phyloP scores from a whole-genome alignment of 2,329 filamentous ascomycete genomes.

The Metarhizium sp. region DNA sequence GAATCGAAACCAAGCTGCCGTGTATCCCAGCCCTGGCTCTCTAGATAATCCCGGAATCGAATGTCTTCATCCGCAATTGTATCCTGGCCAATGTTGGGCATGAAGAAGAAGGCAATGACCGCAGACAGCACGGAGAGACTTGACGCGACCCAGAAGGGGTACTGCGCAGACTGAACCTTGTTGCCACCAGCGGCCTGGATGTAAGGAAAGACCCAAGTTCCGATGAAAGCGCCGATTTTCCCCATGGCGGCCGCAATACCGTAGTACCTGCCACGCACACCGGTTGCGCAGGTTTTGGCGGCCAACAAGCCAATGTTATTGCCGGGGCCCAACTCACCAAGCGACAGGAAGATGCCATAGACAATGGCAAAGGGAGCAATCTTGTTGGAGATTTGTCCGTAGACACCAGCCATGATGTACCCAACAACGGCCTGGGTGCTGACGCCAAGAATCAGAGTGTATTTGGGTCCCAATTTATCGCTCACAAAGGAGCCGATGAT shows the following conservation, averaged over 20 bases:
- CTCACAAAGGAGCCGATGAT: conserved; percentile 65
- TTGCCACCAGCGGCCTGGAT: conserved; percentile 41
- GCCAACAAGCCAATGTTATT: conserved; percentile 87
- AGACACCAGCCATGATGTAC: too few relatives aligned
- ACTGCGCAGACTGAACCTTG: conserved; percentile 56
- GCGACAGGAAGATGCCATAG: conserved; percentile 43
- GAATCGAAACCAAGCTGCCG: too few relatives aligned
- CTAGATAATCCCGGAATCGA: too few relatives aligned
- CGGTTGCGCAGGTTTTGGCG: conserved; percentile 79
- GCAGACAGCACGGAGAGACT: conserved; percentile 69
- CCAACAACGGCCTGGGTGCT: conserved; percentile 12
- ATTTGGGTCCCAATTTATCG: conserved; percentile 70
- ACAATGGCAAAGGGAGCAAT: conserved; percentile 55
- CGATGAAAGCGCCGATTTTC: conserved; percentile 77
- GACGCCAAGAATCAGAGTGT: conserved; percentile 64
- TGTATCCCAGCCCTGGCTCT: too few relatives aligned
- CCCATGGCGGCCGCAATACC: conserved; percentile 63
- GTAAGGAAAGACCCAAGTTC: conserved; percentile 67
- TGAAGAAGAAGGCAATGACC: conserved; percentile 2
- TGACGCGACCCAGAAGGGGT: conserved; percentile 79
- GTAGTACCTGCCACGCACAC: conserved; percentile 69
- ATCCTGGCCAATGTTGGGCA: too few relatives aligned
- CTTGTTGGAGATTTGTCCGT: too few relatives aligned
- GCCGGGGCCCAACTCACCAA: conserved; percentile 60
- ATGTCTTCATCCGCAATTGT: too few relatives aligned